Conservation (phyloP, 352 stramenopile species). For the Elongisporangium senticosum region DNA sequence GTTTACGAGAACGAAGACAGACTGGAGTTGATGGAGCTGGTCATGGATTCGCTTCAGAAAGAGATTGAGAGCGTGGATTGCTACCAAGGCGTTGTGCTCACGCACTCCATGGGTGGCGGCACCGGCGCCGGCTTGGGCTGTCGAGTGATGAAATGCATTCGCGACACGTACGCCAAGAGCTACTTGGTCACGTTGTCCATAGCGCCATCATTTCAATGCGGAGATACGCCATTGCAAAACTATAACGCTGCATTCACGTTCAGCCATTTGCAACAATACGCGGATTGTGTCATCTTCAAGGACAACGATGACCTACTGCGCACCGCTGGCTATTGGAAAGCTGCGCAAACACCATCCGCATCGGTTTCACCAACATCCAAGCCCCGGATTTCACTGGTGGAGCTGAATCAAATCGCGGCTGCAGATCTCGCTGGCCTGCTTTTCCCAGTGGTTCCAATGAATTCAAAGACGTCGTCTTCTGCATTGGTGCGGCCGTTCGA, state of each 20-base stretch:
- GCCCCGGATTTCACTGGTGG: constrained; percentile 33
- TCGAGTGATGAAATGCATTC: constrained; percentile 72
- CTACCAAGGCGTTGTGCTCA: constrained; percentile 70
- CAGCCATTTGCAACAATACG: constrained; percentile 54
- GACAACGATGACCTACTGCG: constrained; percentile 82
- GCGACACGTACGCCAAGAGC: constrained; percentile 66
- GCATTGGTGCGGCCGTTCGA: constrained; percentile 30
- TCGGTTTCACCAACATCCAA: neutral
- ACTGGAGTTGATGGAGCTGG: constrained; percentile 48
- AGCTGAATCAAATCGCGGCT: constrained; percentile 56
- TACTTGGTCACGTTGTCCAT: constrained; percentile 68
- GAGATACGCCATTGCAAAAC: constrained; percentile 80
- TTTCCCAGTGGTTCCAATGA: constrained; percentile 22
- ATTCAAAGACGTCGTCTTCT: neutral
- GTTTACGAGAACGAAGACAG: constrained; percentile 18
- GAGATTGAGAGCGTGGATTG: constrained; percentile 67
- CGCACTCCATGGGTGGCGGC: constrained; percentile 78
- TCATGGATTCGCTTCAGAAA: constrained; percentile 68
- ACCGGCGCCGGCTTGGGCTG: constrained; percentile 81
- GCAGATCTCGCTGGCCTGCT: constrained; percentile 56
- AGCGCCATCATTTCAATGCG: constrained; percentile 50
- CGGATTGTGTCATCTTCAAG: constrained; percentile 79
- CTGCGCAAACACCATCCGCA: neutral
- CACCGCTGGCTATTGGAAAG: constrained; percentile 51
- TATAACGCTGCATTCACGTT: constrained; percentile 83